Base-by-base conservation (phyloP, 208 protist genomes). In the Angomonas deanei region DNA sequence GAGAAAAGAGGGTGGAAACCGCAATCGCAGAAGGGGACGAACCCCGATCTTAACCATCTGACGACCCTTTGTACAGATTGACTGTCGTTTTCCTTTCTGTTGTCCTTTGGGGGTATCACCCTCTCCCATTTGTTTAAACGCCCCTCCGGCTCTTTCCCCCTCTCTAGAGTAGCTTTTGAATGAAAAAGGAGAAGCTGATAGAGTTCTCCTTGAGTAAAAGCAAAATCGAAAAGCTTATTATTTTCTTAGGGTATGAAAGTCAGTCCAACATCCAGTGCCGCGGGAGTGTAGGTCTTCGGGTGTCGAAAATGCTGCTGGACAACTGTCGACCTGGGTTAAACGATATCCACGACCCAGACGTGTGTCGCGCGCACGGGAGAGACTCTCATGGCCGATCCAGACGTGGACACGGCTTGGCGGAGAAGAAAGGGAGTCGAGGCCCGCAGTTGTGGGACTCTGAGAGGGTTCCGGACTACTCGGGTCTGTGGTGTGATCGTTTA, bases 401-500 rank as follows among this genome's bases (percentile, higher is more conserved):
- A 24, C 50, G 28, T 4, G 50, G 50, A 24, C 31, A n/a, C 50
- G 15, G 31, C 23, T 24, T 30, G 10, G 26, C 15, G 13, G 50
- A 24, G 17, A 13, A 19, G 42, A 26, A 5, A 5, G 17, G 5
- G 19, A 50, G 27, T 8, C 82, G 83, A 23, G 69, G 58, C 38
- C 77, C 84, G 34, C 88, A 94, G 42, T 68, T 53, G 50, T 95
- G 88, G 86, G 88, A 92, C 60, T 88, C 88, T 21, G 72, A 72
- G 23, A 70, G 59, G 8, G 79, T 88, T 32, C 52, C 61, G 5
- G 83, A 95, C 62, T 91, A 74, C 47, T 78, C 80, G 73, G 88
- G 88, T 10, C 13, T 80, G 19, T 95, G 88, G 88, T 92, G 85
- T 65, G 88, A 95, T 68, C 76, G 88, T 13, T 70, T 95, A 31